Base-by-base conservation (phyloP, 2,329 filamentous ascomycete species). In the Penicillium olsonii region DNA sequence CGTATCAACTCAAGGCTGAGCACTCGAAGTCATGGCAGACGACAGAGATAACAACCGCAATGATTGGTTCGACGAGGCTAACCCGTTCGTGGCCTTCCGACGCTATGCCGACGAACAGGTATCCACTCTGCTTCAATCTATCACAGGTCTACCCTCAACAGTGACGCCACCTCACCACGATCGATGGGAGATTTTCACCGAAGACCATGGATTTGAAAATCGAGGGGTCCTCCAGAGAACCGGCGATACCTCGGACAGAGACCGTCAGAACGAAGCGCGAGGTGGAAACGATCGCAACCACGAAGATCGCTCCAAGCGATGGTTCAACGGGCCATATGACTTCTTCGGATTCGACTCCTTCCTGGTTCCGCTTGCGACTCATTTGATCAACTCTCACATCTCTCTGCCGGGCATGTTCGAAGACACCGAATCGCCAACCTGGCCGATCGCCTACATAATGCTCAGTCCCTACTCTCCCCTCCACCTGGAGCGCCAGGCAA, bases 71-170 rank as follows among this genome's bases (percentile, higher is more conserved):
- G 65, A 74, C 50, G 67, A 74, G 52, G 56, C 35, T 24, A 83
- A 83, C 52, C 80, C 82, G 1, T 84, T 85, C 66, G 76, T 83
- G 48, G 73, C 77, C 24, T 84, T 85, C 68, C 82, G 83, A 57
- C 79, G 78, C 54, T 83, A 81, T 63, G 79, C 82, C 48, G 82
- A 85, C 58, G 76, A 79, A 39, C 79, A 81, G 48, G 75, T 84
- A 57, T 77, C 75, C 8, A 78, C 76, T 14, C 66, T 85, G 43
- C 66, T 84, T 47, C 77, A 78, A 53, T 75, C 75, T 15, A 68
- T 83, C 45, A 77, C 79, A 48, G 72, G 75, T 22, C 66, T 78
- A 35, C 69, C 77, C 15, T 69, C 72, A 4, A 63, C 64, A 11
- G 50, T 67, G 10, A 55, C 62, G 5, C 53, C 66, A 9, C 67